Evolutionary conservation across 495 filamentous ascomycete species (phyloP).

Genomic region (Tuber indicum): DNA sequence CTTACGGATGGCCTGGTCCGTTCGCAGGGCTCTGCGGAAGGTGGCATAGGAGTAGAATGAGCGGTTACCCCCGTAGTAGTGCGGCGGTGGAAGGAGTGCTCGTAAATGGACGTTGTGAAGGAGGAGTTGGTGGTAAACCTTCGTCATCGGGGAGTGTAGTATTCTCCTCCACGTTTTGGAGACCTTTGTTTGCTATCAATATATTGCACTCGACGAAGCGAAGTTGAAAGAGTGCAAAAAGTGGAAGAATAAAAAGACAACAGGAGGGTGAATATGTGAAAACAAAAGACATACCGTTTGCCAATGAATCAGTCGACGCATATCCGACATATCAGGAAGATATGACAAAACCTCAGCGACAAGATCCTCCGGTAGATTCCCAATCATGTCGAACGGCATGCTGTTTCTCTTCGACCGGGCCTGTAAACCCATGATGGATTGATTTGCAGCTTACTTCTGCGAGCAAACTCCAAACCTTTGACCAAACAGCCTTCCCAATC

Average conservation of each 20-base stretch:
- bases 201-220: background rate
- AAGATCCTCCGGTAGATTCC: slow-evolving; percentile 30
- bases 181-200: slow-evolving; percentile 12
- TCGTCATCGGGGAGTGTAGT: slow-evolving; percentile 18
- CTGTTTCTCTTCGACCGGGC: background rate
- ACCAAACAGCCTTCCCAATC: background rate
- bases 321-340: slow-evolving; percentile 7
- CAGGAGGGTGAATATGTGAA: background rate
- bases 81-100: slow-evolving; percentile 15
- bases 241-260: background rate
- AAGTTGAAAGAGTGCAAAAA: background rate
- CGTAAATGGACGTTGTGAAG: slow-evolving; percentile 11
- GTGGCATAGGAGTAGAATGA: slow-evolving; percentile 27
- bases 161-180: slow-evolving; percentile 26
- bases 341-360: slow-evolving; percentile 19
- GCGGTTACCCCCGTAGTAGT: slow-evolving; percentile 10
- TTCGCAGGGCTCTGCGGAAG: slow-evolving; percentile 25
- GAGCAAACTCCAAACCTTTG: background rate
- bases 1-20: slow-evolving; percentile 22
- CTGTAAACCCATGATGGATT: background rate
- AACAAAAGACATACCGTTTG: slow-evolving; percentile 18
- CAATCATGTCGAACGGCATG: slow-evolving; percentile 25
- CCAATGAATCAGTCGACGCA: slow-evolving; percentile 21
- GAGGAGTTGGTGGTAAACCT: slow-evolving; percentile 25
- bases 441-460: background rate